Conservation (phyloP, 768 basidiomycete species). For the Russula emetica region DNA sequence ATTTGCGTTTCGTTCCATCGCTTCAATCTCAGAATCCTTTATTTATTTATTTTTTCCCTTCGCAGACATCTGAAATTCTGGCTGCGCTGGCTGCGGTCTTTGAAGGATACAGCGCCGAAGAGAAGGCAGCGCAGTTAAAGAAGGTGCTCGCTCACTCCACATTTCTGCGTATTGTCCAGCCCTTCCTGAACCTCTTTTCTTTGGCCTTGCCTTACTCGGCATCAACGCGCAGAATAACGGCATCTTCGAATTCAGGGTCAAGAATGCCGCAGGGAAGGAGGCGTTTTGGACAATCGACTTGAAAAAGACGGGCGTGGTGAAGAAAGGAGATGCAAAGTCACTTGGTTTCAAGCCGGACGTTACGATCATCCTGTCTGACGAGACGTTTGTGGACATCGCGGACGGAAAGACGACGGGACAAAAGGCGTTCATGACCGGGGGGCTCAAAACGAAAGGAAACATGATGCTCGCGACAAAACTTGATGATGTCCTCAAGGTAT, state of each 20-base stretch:
- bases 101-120: slow-evolving; percentile 48
- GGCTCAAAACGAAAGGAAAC: slow-evolving; percentile 88
- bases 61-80: slow-evolving; percentile 65
- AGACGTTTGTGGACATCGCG: slow-evolving; percentile 67
- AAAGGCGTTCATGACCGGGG: slow-evolving; percentile 94
- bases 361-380: slow-evolving; percentile 72
- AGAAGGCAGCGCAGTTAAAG: slow-evolving; percentile 67
- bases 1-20: background rate
- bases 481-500: slow-evolving; percentile 73
- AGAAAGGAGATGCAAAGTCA: slow-evolving; percentile 50
- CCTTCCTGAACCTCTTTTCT: background rate
- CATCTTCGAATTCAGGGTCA: slow-evolving; percentile 80
- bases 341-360: slow-evolving; percentile 77
- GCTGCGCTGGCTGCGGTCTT: slow-evolving; percentile 51
- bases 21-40: background rate
- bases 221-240: slow-evolving; percentile 56
- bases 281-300: slow-evolving; percentile 89
- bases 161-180: background rate
- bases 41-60: too few species aligned
- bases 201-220: too few species aligned
- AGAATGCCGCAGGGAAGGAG: slow-evolving; percentile 65
- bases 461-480: slow-evolving; percentile 95
- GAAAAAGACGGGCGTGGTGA: slow-evolving; percentile 76
- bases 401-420: slow-evolving; percentile 83
- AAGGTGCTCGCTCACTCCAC: slow-evolving; percentile 47